A percentile compares a stretch with the other conserved stretches of the same genome.
phyloP scores from a whole-genome alignment of 2,329 filamentous ascomycete genomes.

The Microsporum ferrugineum region DNA sequence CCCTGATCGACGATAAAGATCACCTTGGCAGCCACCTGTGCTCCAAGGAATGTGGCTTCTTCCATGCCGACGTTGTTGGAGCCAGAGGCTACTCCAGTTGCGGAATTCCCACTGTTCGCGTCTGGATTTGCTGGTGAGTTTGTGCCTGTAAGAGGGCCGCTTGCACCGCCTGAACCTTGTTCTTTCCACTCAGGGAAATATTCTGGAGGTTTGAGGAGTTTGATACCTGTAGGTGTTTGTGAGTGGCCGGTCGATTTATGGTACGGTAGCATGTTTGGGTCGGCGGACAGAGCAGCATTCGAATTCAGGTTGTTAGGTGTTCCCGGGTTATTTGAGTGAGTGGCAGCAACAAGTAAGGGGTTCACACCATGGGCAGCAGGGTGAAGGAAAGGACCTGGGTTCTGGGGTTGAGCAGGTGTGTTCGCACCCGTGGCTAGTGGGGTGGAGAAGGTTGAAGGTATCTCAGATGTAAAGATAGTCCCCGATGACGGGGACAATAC shows the following conservation, averaged over 20 bases:
- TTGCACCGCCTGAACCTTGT: slow-evolving; percentile 33
- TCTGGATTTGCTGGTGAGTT: neutral
- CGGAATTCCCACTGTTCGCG: slow-evolving; percentile 32
- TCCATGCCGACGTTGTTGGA: slow-evolving; percentile 48
- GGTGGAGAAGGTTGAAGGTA: slow-evolving; percentile 86
- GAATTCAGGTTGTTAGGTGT: slow-evolving; percentile 28
- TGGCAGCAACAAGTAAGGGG: slow-evolving; percentile 82
- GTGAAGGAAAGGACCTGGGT: slow-evolving; percentile 43
- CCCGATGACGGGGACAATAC: slow-evolving; percentile 84
- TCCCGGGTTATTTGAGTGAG: slow-evolving; percentile 38
- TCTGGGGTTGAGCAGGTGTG: slow-evolving; percentile 49
- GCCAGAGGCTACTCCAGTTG: slow-evolving; percentile 17
- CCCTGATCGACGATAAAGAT: slow-evolving; percentile 59
- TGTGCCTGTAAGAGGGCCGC: slow-evolving; percentile 8
- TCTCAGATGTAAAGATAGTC: slow-evolving; percentile 93
- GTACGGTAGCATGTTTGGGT: slow-evolving; percentile 28
- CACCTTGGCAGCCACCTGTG: slow-evolving; percentile 71
- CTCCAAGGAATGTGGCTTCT: slow-evolving; percentile 75
- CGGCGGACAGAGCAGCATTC: slow-evolving; percentile 20
- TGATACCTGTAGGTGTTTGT: slow-evolving; percentile 75
- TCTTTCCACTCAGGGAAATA: slow-evolving; percentile 90
- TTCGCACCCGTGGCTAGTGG: slow-evolving; percentile 85
- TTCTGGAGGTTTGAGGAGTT: slow-evolving; percentile 62
- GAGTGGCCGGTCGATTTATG: slow-evolving; percentile 52
- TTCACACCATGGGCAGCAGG: slow-evolving; percentile 58